Evolutionary conservation across 2,329 filamentous ascomycete genomes (phyloP).

Genomic region (Nemania abortiva): DNA sequence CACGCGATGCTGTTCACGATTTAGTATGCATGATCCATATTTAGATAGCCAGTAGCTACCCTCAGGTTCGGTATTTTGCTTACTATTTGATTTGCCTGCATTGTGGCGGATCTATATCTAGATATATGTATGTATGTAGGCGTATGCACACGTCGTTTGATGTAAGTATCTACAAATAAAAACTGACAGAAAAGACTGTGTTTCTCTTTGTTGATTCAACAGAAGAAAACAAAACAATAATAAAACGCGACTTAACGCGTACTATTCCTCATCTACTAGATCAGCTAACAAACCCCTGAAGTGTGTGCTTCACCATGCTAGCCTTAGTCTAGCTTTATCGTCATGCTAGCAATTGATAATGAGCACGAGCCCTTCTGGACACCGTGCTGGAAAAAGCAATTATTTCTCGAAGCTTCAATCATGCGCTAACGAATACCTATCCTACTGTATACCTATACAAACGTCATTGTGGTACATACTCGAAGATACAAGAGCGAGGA

Average conservation of each 20-base stretch:
- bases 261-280: background rate
- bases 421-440: background rate
- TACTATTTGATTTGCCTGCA: constrained; percentile 19
- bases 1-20: background rate
- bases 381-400: background rate
- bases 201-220: background rate
- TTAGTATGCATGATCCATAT: constrained; percentile 6
- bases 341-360: background rate
- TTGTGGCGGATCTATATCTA: background rate
- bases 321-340: background rate
- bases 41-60: background rate
- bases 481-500: too few relatives aligned
- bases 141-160: background rate
- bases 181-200: background rate
- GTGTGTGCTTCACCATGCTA: background rate
- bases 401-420: background rate
- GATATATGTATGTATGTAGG: too few relatives aligned
- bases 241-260: constrained; percentile 9
- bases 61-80: background rate
- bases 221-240: background rate
- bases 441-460: too few relatives aligned
- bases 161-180: background rate
- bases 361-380: constrained; percentile 10
- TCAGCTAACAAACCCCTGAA: constrained; percentile 12
- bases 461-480: too few relatives aligned